Conservation (phyloP, 768 basidiomycete genomes). For the Amanita pallidorosea region DNA sequence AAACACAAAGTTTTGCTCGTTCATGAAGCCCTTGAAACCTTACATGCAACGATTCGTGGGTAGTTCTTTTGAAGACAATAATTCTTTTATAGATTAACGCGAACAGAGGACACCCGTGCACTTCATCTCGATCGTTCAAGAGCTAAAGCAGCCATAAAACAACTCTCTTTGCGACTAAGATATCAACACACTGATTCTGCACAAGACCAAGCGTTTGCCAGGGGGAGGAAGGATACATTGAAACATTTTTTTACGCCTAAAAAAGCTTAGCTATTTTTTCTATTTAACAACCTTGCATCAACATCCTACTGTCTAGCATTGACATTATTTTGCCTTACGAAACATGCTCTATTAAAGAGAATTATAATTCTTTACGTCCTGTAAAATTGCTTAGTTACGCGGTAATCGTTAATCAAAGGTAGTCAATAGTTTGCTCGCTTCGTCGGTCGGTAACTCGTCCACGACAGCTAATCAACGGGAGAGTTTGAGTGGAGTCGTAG, state of each 20-base stretch:
- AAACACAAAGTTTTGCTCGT: constrained; percentile 38
- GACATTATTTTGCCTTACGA: constrained; percentile 2
- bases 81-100: not conserved
- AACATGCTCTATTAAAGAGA: constrained; percentile 6
- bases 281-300: not conserved
- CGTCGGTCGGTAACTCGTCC: not conserved
- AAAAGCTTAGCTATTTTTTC: not conserved
- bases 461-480: constrained; percentile 25
- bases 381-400: not conserved
- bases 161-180: constrained; percentile 3
- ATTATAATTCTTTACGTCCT: not conserved
- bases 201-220: constrained; percentile 4
- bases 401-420: not conserved
- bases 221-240: constrained; percentile 10
- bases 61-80: constrained; percentile 5
- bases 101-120: constrained; percentile 59
- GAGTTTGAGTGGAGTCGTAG: not conserved
- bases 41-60: constrained; percentile 58
- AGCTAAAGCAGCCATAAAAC: constrained; percentile 59
- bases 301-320: not conserved
- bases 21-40: constrained; percentile 31
- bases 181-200: constrained; percentile 4
- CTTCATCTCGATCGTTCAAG: constrained; percentile 69
- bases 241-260: constrained; percentile 5
- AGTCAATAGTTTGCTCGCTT: not conserved